Evolutionary conservation across 768 basidiomycete species (phyloP).

Genomic region (Nevesoporus exiguus): DNA sequence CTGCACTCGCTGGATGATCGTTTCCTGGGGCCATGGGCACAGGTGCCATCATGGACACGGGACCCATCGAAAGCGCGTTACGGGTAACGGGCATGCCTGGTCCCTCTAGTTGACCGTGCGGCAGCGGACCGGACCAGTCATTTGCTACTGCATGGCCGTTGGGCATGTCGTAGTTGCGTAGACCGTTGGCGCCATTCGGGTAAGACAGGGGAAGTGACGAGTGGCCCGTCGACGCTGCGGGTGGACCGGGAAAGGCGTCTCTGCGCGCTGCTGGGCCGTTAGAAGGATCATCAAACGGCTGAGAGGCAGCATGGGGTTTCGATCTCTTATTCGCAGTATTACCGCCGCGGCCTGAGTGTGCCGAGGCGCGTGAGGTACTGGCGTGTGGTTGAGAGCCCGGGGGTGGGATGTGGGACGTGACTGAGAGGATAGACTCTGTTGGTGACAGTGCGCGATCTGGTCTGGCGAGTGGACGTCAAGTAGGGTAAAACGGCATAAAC

Average conservation of each 20-base stretch:
- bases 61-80: slow-evolving; percentile 30
- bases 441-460: slow-evolving; percentile 66
- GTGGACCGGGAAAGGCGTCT: slow-evolving; percentile 47
- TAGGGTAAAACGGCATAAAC: neutral
- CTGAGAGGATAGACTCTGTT: slow-evolving; percentile 69
- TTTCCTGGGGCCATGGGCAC: slow-evolving; percentile 27
- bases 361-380: slow-evolving; percentile 26
- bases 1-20: slow-evolving; percentile 34
- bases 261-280: slow-evolving; percentile 37
- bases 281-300: slow-evolving; percentile 41
- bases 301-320: slow-evolving; percentile 34
- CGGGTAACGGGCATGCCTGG: slow-evolving; percentile 75
- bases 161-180: slow-evolving; percentile 40
- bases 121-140: slow-evolving; percentile 50
- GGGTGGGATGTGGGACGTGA: slow-evolving; percentile 58
- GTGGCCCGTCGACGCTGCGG: slow-evolving; percentile 47
- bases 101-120: slow-evolving; percentile 62
- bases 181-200: slow-evolving; percentile 35
- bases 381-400: slow-evolving; percentile 31
- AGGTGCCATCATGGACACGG: slow-evolving; percentile 24
- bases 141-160: slow-evolving; percentile 33
- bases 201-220: slow-evolving; percentile 51
- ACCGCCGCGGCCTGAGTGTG: slow-evolving; percentile 31
- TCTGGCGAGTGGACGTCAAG: slow-evolving; percentile 34
- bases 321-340: slow-evolving; percentile 43